Conservation (phyloP, 192 early-diverging fungal genomes). For the Bifiguratus adelaidae region DNA sequence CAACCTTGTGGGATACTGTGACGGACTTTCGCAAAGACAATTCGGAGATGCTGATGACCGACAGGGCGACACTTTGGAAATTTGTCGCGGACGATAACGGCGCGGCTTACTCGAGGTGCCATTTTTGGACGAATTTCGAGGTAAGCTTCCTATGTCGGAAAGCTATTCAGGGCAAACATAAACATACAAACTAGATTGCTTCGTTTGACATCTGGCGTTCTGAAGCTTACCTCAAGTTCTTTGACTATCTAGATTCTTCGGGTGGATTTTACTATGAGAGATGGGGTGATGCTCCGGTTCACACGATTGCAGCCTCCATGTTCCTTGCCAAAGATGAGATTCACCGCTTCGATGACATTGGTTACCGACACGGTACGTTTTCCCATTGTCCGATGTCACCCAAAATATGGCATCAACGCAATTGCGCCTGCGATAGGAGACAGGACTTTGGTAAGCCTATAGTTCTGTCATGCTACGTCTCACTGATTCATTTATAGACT, state of each 20-base stretch:
- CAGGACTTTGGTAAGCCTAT: conserved; percentile 43
- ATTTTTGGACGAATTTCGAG: conserved; percentile 90
- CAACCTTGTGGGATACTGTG: conserved; percentile 43
- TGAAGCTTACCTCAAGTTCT: conserved; percentile 40
- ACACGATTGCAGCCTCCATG: conserved; percentile 52
- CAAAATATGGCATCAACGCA: conserved; percentile 26
- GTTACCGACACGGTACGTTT: conserved; percentile 55
- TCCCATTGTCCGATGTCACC: conserved; percentile 58
- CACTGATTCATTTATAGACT: no score
- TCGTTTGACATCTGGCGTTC: conserved; percentile 40
- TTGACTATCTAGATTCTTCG: conserved; percentile 41
- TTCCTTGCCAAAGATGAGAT: conserved; percentile 53
- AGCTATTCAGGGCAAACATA: conserved; percentile 52
- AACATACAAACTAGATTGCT: conserved; percentile 35
- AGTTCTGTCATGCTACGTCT: no score
- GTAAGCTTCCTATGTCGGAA: no score
- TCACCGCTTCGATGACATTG: conserved; percentile 68
- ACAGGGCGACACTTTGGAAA: conserved; percentile 11
- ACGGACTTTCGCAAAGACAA: no score
- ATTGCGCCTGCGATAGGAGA: conserved; percentile 32
- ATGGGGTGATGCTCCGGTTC: conserved; percentile 71
- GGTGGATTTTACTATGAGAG: conserved; percentile 70
- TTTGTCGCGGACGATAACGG: conserved; percentile 46
- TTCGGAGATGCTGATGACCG: no score
- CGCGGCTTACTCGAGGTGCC: conserved; percentile 60